Conservation (phyloP, 768 basidiomycete species). For the Podaxis sp. region DNA sequence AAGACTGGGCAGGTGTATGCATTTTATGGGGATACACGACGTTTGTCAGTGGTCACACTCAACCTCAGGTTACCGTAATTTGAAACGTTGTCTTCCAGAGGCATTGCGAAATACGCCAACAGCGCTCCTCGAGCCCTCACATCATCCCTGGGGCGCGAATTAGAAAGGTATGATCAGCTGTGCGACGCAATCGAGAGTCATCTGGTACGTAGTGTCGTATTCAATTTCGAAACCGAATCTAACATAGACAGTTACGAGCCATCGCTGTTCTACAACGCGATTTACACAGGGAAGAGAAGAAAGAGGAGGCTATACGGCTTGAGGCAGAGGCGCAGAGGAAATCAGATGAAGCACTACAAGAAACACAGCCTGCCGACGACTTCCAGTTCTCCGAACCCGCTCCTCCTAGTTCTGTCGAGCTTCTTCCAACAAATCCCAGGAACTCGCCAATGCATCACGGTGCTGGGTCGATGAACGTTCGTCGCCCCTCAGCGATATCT, state of each 20-base stretch:
- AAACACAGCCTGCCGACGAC: background rate
- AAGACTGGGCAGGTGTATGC: slow-evolving; percentile 71
- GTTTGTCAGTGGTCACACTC: slow-evolving; percentile 46
- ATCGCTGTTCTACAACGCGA: slow-evolving; percentile 74
- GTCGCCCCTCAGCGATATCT: slow-evolving; percentile 73
- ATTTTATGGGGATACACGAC: slow-evolving; percentile 64
- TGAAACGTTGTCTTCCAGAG: slow-evolving; percentile 33
- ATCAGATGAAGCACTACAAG: slow-evolving; percentile 26
- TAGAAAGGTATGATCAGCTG: slow-evolving; percentile 78
- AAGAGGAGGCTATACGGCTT: slow-evolving; percentile 7
- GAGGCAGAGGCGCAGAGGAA: slow-evolving; percentile 26
- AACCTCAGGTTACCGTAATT: background rate
- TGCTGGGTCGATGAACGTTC: slow-evolving; percentile 33
- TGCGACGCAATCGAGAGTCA: slow-evolving; percentile 77
- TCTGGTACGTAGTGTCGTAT: slow-evolving; percentile 43
- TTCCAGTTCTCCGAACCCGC: slow-evolving; percentile 10
- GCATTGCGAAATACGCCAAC: slow-evolving; percentile 54
- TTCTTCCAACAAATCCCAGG: slow-evolving; percentile 19
- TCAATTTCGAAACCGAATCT: slow-evolving; percentile 1
- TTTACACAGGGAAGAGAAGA: slow-evolving; percentile 55
- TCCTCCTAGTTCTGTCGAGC: slow-evolving; percentile 20
- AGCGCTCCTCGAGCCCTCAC: slow-evolving; percentile 66
- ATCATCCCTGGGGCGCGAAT: slow-evolving; percentile 64
- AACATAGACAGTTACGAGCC: slow-evolving; percentile 54
- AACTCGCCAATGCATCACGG: slow-evolving; percentile 32